A percentile compares a stretch with the other conserved stretches of the same genome.
Conservation (phyloP, 2,329 filamentous ascomycete genomes). For the Fusarium concolor region DNA sequence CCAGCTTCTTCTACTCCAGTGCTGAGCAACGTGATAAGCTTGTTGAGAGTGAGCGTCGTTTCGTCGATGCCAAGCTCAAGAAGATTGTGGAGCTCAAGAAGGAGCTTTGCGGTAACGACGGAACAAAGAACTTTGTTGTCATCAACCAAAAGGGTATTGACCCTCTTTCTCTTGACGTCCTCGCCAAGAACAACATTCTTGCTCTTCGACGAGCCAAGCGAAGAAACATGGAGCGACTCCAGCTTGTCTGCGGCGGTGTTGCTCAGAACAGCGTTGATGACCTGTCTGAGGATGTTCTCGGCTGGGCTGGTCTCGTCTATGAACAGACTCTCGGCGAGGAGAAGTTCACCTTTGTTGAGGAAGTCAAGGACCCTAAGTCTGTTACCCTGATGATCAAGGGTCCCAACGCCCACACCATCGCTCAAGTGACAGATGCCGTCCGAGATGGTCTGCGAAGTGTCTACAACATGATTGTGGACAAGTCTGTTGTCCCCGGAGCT, state of each 20-base stretch:
- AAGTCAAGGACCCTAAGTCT: conserved; percentile 98
- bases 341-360: conserved; percentile 98
- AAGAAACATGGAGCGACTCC: conserved; percentile 98
- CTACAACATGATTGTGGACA: conserved; percentile 99
- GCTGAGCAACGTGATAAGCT: conserved; percentile 98
- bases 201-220: conserved; percentile 94
- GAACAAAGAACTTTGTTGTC: conserved; percentile 95
- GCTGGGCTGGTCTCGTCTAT: conserved; percentile 96
- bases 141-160: conserved; percentile 99
- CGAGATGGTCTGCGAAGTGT: conserved; percentile 94
- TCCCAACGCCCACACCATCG: conserved; percentile 95
- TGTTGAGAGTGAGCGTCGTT: conserved; percentile 94
- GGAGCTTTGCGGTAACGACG: conserved; percentile 92
- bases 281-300: conserved; percentile 85
- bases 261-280: conserved; percentile 98
- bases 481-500: conserved; percentile 91
- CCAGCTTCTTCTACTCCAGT: conserved; percentile 97
- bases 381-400: conserved; percentile 98
- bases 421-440: conserved; percentile 95
- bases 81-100: conserved; percentile 99
- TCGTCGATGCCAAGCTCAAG: conserved; percentile 94
- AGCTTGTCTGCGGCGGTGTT: conserved; percentile 90
- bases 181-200: conserved; percentile 98
- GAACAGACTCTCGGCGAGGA: conserved; percentile 98
- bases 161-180: conserved; percentile 91